A percentile compares a stretch with the other conserved stretches of the same genome.
Conservation (phyloP, 2,329 filamentous ascomycete genomes). For the Sporothrix dimorphospora region DNA sequence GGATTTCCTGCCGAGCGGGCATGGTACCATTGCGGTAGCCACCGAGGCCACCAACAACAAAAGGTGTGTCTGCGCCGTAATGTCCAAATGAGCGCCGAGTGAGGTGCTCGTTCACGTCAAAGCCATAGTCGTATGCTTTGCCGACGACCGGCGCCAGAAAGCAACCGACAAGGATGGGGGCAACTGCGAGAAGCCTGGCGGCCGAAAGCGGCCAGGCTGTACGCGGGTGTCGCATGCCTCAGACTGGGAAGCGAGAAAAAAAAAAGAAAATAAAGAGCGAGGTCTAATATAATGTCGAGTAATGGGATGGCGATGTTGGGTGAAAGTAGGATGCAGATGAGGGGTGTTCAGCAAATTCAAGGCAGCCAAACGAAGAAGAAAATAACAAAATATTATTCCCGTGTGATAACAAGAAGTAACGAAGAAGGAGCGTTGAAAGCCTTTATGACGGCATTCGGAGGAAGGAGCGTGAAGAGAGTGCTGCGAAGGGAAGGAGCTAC, state of each 20-base stretch:
- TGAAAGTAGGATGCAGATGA: neutral
- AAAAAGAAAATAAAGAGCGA: neutral
- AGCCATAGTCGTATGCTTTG: slow-evolving; percentile 55
- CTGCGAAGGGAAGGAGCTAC: slow-evolving; percentile 7
- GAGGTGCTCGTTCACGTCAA: slow-evolving; percentile 44
- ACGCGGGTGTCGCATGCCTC: neutral
- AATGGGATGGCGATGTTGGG: neutral
- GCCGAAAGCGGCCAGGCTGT: slow-evolving; percentile 7
- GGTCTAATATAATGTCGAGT: neutral
- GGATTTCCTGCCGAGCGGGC: slow-evolving; percentile 65
- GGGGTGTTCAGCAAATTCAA: neutral
- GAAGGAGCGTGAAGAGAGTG: neutral
- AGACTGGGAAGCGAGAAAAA: no score
- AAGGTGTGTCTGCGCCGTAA: slow-evolving; percentile 32
- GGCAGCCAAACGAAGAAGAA: no score
- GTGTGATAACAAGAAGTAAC: neutral
- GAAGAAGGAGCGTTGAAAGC: neutral
- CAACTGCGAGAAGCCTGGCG: neutral
- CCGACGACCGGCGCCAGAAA: neutral
- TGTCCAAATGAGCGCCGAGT: slow-evolving; percentile 45
- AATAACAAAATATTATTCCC: neutral
- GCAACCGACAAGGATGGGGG: neutral
- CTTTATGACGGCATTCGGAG: neutral
- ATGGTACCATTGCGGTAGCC: slow-evolving; percentile 40
- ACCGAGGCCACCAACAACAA: slow-evolving; percentile 52